Conservation (phyloP, 164 flowering plant genomes). For the Magnolia officinalis region DNA sequence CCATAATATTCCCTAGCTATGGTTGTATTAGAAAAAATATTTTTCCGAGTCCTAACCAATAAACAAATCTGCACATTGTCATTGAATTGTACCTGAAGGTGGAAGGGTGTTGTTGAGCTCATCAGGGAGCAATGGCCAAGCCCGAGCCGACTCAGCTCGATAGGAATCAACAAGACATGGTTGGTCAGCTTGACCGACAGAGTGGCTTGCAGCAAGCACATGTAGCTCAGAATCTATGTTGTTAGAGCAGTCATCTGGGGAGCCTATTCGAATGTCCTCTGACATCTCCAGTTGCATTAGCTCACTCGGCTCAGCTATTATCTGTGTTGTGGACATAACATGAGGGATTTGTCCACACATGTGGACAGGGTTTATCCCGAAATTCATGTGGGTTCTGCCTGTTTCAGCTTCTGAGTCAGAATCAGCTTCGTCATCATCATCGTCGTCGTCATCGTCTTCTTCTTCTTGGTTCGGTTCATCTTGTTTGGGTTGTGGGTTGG, state of each 20-base stretch:
- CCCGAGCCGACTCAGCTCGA: conserved; percentile 36
- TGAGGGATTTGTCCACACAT: background rate
- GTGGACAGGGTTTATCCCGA: conserved; percentile 7
- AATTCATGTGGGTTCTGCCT: conserved; percentile 12
- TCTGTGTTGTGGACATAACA: conserved; percentile 4
- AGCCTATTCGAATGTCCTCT: conserved; percentile 73
- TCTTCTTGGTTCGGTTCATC: conserved; percentile 22
- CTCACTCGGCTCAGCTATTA: conserved; percentile 50
- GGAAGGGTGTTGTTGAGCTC: conserved; percentile 26
- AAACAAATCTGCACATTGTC: background rate
- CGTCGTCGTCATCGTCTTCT: conserved; percentile 42
- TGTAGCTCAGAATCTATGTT: conserved; percentile 57
- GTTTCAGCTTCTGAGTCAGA: conserved; percentile 48
- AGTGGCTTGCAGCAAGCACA: conserved; percentile 23
- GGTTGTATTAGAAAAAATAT: background rate
- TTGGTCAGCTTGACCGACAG: conserved; percentile 14
- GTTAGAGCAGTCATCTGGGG: conserved; percentile 77
- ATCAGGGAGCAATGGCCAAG: conserved; percentile 40
- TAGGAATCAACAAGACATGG: conserved; percentile 29
- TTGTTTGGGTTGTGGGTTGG: conserved; percentile 20
- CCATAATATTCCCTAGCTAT: background rate
- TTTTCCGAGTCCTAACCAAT: background rate
- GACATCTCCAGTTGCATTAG: conserved; percentile 80
- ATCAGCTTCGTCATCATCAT: conserved; percentile 40
- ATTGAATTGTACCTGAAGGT: conserved; percentile 33